These are phyloP conservation scores for Arabis alpina DNA, from an alignment of 345 rosid species.

Conservation along the genomic window DNA sequence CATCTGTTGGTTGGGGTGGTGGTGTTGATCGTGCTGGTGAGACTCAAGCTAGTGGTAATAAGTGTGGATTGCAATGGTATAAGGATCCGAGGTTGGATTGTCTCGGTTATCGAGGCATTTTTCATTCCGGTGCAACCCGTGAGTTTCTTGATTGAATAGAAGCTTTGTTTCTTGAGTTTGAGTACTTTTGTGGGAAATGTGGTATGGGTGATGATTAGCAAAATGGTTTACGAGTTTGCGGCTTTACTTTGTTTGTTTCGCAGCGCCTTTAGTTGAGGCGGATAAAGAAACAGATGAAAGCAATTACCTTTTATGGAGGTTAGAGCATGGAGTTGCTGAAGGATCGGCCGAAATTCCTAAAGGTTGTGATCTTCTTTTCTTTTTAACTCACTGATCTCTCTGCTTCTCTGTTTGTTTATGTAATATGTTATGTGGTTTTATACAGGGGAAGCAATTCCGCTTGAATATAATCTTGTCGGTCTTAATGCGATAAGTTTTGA, in stretches of 20 bases:
- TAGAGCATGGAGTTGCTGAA: constrained; percentile 87
- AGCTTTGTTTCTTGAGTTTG: constrained; percentile 4
- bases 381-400: not conserved
- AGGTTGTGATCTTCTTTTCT: constrained; percentile 54
- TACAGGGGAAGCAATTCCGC: constrained; percentile 91
- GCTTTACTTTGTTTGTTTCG: constrained; percentile 13
- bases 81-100: constrained; percentile 82
- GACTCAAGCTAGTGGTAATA: constrained; percentile 63
- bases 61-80: constrained; percentile 82
- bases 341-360: constrained; percentile 87
- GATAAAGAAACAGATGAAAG: constrained; percentile 79
- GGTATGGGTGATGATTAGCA: not conserved
- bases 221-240: constrained; percentile 19
- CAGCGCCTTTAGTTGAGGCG: constrained; percentile 86
- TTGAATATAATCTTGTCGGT: constrained; percentile 83
- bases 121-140: constrained; percentile 63
- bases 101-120: constrained; percentile 83
- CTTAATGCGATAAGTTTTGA: constrained; percentile 92
- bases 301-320: constrained; percentile 71
- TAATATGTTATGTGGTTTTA: not conserved
- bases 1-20: constrained; percentile 74
- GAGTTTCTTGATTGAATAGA: constrained; percentile 38
- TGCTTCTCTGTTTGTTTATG: not conserved
- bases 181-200: not conserved
- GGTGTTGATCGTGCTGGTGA: constrained; percentile 56